A percentile compares a stretch with the other conserved stretches of the same genome.
These are phyloP conservation scores for Raddia distichophylla DNA, from an alignment of 176 grass and related monocot species.

Conservation along the genomic window DNA sequence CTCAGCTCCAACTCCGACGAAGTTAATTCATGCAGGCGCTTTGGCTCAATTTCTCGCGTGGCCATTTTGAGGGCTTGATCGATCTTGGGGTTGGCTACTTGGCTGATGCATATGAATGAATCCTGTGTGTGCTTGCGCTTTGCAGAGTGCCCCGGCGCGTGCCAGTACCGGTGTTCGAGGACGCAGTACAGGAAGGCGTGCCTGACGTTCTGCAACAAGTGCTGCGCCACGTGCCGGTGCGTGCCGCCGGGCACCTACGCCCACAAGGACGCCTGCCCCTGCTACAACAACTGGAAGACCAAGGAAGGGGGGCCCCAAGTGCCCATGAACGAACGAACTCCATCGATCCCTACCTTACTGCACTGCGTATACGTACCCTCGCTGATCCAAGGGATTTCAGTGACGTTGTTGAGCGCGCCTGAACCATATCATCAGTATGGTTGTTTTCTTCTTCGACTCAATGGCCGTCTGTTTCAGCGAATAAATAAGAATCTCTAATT, in stretches of 20 bases:
- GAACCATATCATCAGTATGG: background rate
- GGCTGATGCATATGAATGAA: too few species aligned
- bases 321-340: constrained; percentile 9
- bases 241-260: constrained; percentile 63
- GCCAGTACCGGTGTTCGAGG: constrained; percentile 33
- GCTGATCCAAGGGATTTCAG: too few species aligned
- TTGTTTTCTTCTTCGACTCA: background rate
- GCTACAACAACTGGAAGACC: constrained; percentile 83
- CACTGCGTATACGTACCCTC: too few species aligned
- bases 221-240: constrained; percentile 62
- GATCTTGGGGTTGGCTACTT: too few species aligned
- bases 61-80: too few species aligned
- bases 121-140: too few species aligned
- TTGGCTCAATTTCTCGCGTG: too few species aligned
- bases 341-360: too few species aligned
- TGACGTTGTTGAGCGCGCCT: too few species aligned
- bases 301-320: constrained; percentile 53
- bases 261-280: constrained; percentile 57
- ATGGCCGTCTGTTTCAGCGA: background rate
- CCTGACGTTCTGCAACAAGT: constrained; percentile 66
- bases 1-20: background rate
- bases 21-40: background rate
- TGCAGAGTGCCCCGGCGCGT: constrained; percentile 49
- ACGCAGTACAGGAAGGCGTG: constrained; percentile 66
- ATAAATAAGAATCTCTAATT: background rate